Base-by-base conservation (phyloP, 2,329 filamentous ascomycete genomes). In the Neopestalotiopsis sp. region DNA sequence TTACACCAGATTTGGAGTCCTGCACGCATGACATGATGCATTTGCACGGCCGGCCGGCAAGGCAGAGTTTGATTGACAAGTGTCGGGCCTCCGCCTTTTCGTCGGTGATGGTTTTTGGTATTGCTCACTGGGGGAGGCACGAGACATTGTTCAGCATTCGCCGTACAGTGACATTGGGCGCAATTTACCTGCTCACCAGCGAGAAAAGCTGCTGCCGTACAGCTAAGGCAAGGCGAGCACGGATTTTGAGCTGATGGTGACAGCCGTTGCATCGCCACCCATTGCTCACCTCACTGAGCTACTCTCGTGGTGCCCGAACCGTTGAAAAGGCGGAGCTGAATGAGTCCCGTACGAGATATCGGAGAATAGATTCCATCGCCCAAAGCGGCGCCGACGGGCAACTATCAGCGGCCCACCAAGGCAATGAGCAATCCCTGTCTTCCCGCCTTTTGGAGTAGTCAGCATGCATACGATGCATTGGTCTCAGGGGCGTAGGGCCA, bases 251-350 rank as follows among this genome's bases (percentile, higher is more conserved):
- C 17, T 52, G 45, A 52, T 52, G 17, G 17, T 17, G 17, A n/a
- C n/a, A 52, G 9, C n/a, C n/a, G 2, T 52, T 20, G 20, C 17
- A 9, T 52, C 45, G 17, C n/a, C 45, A n/a, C 17, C 6, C n/a
- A 17, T n/a, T 52, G 45, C 45, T 52, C 34, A 38, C 34, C 45
- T 52, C 34, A 38, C 34, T 38, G 34, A 38, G 34, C 34, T 38
- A 38, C 34, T 38, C 34, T 10, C 34, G 10, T 38, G 34, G 45
- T n/a, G 45, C 45, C 30, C 20, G 10, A 34, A 24, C 57, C 57
- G 57, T 59, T 59, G 57, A 34, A 59, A 58, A 30, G 57, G 57
- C 57, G 57, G 57, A 59, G 20, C 57, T 10, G 57, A 30, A 34
- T 17, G 49, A 56, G 6, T 38, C 34, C 34, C 34, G 34, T 38